phyloP scores from a whole-genome alignment of 1,284 basidiomycete genomes.

The Rhodotorula glutinis region DNA sequence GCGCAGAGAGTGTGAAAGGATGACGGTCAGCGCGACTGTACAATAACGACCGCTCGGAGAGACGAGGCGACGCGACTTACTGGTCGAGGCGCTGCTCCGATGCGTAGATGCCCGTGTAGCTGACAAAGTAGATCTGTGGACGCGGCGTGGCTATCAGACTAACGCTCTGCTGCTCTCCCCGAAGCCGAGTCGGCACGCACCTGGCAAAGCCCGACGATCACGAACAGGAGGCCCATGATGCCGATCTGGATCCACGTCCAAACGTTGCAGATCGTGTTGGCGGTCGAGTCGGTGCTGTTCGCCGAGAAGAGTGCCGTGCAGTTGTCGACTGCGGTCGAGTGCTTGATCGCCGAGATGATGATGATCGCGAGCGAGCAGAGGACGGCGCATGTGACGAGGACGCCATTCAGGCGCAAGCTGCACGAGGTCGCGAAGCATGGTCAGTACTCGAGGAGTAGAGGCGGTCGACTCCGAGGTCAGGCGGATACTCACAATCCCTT shows the following conservation, averaged over 20 bases:
- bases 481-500: slow-evolving; percentile 57
- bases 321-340: slow-evolving; percentile 63
- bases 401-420: slow-evolving; percentile 58
- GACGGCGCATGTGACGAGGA: slow-evolving; percentile 61
- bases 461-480: no score
- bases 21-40: background rate
- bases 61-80: slow-evolving; percentile 2
- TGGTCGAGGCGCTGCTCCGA: slow-evolving; percentile 72
- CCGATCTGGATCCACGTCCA: slow-evolving; percentile 90
- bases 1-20: background rate
- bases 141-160: background rate
- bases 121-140: slow-evolving; percentile 63
- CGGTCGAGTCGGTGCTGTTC: slow-evolving; percentile 50
- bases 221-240: slow-evolving; percentile 80
- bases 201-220: slow-evolving; percentile 69
- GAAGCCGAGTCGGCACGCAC: slow-evolving; percentile 52
- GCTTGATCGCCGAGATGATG: slow-evolving; percentile 68
- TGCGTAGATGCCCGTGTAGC: slow-evolving; percentile 70
- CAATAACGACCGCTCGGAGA: no score
- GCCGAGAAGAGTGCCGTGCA: slow-evolving; percentile 65
- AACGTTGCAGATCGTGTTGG: slow-evolving; percentile 72
- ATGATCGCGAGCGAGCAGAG: slow-evolving; percentile 74
- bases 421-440: no score
- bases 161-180: background rate
- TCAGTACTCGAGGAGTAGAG: no score